A percentile compares a stretch with the other conserved stretches of the same genome.
phyloP scores from a whole-genome alignment of 2,329 filamentous ascomycete species.

The Claviceps digitariae region DNA sequence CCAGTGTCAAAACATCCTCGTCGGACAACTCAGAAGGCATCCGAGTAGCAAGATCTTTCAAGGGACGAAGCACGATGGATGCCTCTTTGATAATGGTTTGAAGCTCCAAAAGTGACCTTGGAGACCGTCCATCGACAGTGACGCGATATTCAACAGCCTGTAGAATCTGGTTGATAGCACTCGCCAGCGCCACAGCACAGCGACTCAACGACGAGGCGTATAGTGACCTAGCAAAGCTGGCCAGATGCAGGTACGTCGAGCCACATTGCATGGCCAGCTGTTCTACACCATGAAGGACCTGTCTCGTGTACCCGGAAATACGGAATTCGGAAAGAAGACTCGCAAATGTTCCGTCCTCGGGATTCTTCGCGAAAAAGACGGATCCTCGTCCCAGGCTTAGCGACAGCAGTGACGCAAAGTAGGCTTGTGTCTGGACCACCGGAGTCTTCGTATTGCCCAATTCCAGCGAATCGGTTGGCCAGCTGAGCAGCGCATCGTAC shows the following conservation, averaged over 20 bases:
- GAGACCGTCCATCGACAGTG: slow-evolving; percentile 25
- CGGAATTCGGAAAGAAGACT: slow-evolving; percentile 32
- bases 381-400: slow-evolving; percentile 60
- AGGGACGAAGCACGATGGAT: slow-evolving; percentile 34
- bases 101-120: slow-evolving; percentile 38
- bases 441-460: slow-evolving; percentile 24
- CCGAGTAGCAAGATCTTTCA: slow-evolving; percentile 36
- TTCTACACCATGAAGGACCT: slow-evolving; percentile 33
- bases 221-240: slow-evolving; percentile 30
- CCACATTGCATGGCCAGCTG: slow-evolving; percentile 33
- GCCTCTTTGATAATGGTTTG: slow-evolving; percentile 35
- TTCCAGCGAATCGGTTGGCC: slow-evolving; percentile 25
- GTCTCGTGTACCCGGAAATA: slow-evolving; percentile 42
- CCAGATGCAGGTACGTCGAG: slow-evolving; percentile 31
- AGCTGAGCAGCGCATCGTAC: slow-evolving; percentile 49
- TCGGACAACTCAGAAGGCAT: slow-evolving; percentile 35
- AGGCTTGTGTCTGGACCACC: slow-evolving; percentile 34
- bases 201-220: slow-evolving; percentile 31
- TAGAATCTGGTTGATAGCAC: slow-evolving; percentile 33
- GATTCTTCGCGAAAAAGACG: slow-evolving; percentile 52
- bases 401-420: slow-evolving; percentile 45
- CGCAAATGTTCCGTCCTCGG: slow-evolving; percentile 37
- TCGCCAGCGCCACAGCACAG: slow-evolving; percentile 38
- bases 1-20: slow-evolving; percentile 45
- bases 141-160: slow-evolving; percentile 36